Evolutionary conservation across 2,329 filamentous ascomycete genomes (phyloP), one percentile per base, ranked within the genome.

Genomic region (Penicillium thymicola): DNA sequence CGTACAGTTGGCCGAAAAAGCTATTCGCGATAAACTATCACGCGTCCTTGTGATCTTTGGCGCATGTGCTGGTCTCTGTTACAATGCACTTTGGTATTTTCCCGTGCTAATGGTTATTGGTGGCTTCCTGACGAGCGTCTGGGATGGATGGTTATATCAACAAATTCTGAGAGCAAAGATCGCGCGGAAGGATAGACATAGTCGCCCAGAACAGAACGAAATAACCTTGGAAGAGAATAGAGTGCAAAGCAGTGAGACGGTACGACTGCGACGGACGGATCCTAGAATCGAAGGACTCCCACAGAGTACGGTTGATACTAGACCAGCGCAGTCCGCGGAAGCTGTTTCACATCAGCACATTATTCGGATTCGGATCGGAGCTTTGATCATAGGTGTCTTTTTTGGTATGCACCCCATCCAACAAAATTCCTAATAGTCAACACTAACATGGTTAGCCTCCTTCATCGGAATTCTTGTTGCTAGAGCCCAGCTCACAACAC

Each of bases 81-180:
- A 90, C 63, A 89, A 85, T 48, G 83, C 87, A 0, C 72, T 91
- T 0, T 92, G 89, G 89, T 92, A 89, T 62, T 91, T 90, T 44
- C 89, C 89, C 0, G 65, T 84, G 0, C 67, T 91, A 5, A 86
- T 90, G 72, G 63, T 81, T 0, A 60, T 77, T 1, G 82, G 80
- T 0, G 88, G 87, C 0, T 11, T 79, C 1, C 70, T 72, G 0
- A 82, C 84, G 0, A 69, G 85, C 0, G 51, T 82, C 0, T 85
- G 83, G 76, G 87, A 90, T 70, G 75, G 74, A 42, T 76, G 78
- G 41, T 80, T 81, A 73, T 63, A 82, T 7, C 78, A 81, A n/a
- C 67, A 74, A 0, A 68, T 78, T 5, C 66, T 72, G 25, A 73
- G 70, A 45, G 71, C 69, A 57, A 65, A 54, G 38, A 42, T 50